phyloP scores from a whole-genome alignment of 108 stramenopile genomes.

The Pseudonitzschia pungens region DNA sequence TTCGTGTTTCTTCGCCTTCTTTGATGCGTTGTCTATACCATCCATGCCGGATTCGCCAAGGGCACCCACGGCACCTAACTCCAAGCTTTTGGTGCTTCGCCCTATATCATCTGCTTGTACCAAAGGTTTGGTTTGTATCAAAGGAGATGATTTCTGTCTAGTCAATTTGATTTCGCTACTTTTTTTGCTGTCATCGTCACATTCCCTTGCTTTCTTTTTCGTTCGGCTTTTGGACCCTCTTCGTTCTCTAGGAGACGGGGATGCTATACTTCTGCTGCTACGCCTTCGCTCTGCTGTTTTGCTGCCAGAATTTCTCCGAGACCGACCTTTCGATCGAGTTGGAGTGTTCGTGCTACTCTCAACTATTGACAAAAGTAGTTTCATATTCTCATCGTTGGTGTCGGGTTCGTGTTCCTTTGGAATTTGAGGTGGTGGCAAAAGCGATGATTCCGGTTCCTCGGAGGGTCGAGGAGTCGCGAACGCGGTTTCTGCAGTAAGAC shows the following conservation, averaged over 20 bases:
- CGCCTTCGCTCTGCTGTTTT: neutral
- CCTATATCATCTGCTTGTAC: too few species aligned
- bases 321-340: neutral
- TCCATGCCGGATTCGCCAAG: too few species aligned
- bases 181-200: neutral
- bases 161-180: neutral
- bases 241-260: neutral
- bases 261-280: neutral
- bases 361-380: neutral
- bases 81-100: too few species aligned
- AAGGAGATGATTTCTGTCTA: neutral
- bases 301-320: neutral
- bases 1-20: neutral
- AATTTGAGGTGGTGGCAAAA: too few species aligned
- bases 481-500: too few species aligned
- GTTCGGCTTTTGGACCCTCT: neutral
- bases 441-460: too few species aligned
- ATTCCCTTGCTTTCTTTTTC: neutral
- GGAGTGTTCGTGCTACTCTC: too few species aligned
- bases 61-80: too few species aligned
- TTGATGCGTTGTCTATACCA: neutral
- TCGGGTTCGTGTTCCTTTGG: neutral
- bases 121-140: too few species aligned
- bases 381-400: neutral
- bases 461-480: too few species aligned